These are phyloP conservation scores for Saccharomycopsis sp. DNA, from an alignment of 805 yeast species.

Conservation along the genomic window DNA sequence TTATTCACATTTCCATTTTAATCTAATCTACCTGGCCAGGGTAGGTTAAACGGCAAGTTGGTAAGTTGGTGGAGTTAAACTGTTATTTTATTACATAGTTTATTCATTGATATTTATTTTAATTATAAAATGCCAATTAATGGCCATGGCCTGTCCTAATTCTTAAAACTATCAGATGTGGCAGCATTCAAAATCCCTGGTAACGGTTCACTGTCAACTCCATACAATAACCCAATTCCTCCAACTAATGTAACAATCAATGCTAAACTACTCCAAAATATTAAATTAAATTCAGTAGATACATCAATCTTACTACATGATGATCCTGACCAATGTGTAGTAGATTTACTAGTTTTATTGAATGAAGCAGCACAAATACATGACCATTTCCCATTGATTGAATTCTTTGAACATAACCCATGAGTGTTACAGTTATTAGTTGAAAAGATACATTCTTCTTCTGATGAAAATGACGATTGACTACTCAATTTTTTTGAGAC, in stretches of 20 bases:
- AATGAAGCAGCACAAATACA: constrained; percentile 44
- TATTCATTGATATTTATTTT: too few species aligned
- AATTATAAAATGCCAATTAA: too few species aligned
- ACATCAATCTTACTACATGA: constrained; percentile 66
- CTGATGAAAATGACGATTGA: constrained; percentile 33
- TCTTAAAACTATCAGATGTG: constrained; percentile 35
- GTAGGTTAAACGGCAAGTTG: too few species aligned
- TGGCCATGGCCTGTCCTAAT: too few species aligned
- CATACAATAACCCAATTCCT: constrained; percentile 46
- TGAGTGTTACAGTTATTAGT: constrained; percentile 48
- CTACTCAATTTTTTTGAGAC: constrained; percentile 8
- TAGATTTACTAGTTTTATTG: constrained; percentile 35
- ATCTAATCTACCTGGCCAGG: too few species aligned
- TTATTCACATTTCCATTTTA: too few species aligned
- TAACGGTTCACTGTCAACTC: constrained; percentile 52
- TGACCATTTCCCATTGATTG: constrained; percentile 37
- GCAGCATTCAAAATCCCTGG: constrained; percentile 66
- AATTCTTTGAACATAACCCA: constrained; percentile 40
- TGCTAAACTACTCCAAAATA: constrained; percentile 58
- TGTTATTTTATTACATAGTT: too few species aligned
- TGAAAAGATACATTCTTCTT: constrained; percentile 40
- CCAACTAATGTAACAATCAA: constrained; percentile 38
- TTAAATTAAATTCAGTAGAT: constrained; percentile 56
- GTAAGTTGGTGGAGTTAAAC: too few species aligned
- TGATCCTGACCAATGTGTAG: constrained; percentile 49